phyloP scores from a whole-genome alignment of 179 eudicot species.

The Beta lomatogona region DNA sequence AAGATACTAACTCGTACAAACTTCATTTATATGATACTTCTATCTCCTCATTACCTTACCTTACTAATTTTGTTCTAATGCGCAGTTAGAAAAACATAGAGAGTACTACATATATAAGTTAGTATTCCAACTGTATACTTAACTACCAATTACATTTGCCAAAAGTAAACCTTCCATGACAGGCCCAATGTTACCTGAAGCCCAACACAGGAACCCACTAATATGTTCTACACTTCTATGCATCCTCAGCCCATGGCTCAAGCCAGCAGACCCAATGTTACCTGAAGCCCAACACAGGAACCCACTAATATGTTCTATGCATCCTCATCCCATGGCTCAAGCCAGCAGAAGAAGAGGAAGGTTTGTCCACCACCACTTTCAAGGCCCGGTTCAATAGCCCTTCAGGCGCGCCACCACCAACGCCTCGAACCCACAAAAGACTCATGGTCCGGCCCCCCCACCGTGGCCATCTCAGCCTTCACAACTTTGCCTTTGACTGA shows the following conservation, averaged over 20 bases:
- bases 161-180: not conserved
- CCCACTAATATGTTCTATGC: conserved; percentile 30
- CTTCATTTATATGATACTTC: too few species aligned
- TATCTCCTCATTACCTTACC: too few species aligned
- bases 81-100: too few species aligned
- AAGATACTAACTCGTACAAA: too few species aligned
- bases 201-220: too few species aligned
- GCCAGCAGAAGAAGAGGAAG: conserved; percentile 25
- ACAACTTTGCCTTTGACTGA: conserved; percentile 56
- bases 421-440: conserved; percentile 52
- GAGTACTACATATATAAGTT: conserved; percentile 19
- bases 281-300: not conserved
- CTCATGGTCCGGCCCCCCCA: conserved; percentile 76
- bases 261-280: too few species aligned
- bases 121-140: conserved; percentile 12
- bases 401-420: conserved; percentile 35
- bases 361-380: conserved; percentile 57
- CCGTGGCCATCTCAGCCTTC: conserved; percentile 71
- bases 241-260: too few species aligned
- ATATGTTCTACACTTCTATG: too few species aligned
- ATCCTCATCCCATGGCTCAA: conserved; percentile 48
- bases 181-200: conserved; percentile 7
- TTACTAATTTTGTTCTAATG: too few species aligned
- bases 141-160: conserved; percentile 14
- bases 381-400: conserved; percentile 48